Conservation (phyloP, 1,139 yeast genomes). For the Nakaseomyces bracarensis region DNA sequence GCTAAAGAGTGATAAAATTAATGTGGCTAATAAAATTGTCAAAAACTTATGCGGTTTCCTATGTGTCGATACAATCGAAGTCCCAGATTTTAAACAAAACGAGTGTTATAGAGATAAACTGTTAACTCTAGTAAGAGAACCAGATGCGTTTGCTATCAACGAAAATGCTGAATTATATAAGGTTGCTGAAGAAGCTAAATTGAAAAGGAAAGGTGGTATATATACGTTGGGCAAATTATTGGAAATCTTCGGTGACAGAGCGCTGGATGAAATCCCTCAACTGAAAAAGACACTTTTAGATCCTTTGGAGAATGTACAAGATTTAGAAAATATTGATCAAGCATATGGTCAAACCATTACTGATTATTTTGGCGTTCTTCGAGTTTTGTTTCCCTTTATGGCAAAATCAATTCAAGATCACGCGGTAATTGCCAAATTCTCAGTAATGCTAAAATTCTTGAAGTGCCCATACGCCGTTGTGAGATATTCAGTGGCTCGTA, state of each 20-base stretch:
- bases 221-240: slow-evolving; percentile 56
- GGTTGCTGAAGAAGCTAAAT: slow-evolving; percentile 62
- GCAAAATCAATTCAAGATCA: slow-evolving; percentile 39
- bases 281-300: slow-evolving; percentile 59
- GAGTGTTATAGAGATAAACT: slow-evolving; percentile 48
- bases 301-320: slow-evolving; percentile 41
- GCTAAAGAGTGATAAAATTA: slow-evolving; percentile 47
- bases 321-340: slow-evolving; percentile 37
- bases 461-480: slow-evolving; percentile 68
- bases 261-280: slow-evolving; percentile 62
- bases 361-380: slow-evolving; percentile 76
- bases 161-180: slow-evolving; percentile 57
- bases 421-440: slow-evolving; percentile 42
- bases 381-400: slow-evolving; percentile 65
- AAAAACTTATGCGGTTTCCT: slow-evolving; percentile 87
- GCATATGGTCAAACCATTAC: slow-evolving; percentile 70
- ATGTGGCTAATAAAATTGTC: slow-evolving; percentile 79
- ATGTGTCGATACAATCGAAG: slow-evolving; percentile 93
- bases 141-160: slow-evolving; percentile 57
- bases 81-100: slow-evolving; percentile 81
- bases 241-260: slow-evolving; percentile 41
- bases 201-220: slow-evolving; percentile 78
- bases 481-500: slow-evolving; percentile 84
- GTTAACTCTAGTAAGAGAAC: slow-evolving; percentile 74
- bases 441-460: slow-evolving; percentile 52